These are phyloP conservation scores for Rhododendron molle DNA, from an alignment of 148 eudicot genomes.

Conservation along the genomic window DNA sequence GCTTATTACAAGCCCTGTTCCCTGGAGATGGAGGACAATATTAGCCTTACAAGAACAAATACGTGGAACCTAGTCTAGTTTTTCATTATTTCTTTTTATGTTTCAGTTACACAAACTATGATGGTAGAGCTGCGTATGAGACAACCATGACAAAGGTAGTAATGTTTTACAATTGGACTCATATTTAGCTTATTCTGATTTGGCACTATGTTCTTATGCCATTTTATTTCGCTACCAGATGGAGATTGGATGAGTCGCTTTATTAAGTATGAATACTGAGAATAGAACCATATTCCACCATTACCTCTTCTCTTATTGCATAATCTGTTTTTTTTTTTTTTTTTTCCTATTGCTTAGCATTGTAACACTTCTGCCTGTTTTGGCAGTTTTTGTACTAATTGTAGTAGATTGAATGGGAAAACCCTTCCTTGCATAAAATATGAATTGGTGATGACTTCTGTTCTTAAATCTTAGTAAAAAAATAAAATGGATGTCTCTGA, in stretches of 20 bases:
- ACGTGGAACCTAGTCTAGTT: constrained; percentile 10
- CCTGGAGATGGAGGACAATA: constrained; percentile 18
- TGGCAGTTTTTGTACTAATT: neutral
- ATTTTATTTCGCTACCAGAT: neutral
- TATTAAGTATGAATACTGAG: neutral
- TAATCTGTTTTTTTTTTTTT: neutral
- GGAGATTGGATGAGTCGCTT: neutral
- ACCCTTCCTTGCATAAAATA: neutral
- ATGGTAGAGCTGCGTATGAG: constrained; percentile 41
- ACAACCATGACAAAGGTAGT: constrained; percentile 30
- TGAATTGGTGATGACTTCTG: neutral
- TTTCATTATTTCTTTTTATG: constrained; percentile 13
- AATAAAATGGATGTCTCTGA: neutral
- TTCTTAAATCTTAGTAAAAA: neutral
- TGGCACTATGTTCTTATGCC: neutral
- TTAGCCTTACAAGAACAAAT: constrained; percentile 7
- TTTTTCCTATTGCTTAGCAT: no score
- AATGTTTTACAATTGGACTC: constrained; percentile 10
- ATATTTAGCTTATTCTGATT: neutral
- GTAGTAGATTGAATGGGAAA: neutral
- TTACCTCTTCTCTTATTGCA: neutral
- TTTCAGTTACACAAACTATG: constrained; percentile 44
- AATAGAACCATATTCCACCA: neutral
- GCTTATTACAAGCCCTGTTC: constrained; percentile 22
- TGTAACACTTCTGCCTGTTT: neutral